Percentiles rank a stretch among this genome's conserved stretches.
phyloP scores from a whole-genome alignment of 768 basidiomycete species.

The Amanita phalloides region DNA sequence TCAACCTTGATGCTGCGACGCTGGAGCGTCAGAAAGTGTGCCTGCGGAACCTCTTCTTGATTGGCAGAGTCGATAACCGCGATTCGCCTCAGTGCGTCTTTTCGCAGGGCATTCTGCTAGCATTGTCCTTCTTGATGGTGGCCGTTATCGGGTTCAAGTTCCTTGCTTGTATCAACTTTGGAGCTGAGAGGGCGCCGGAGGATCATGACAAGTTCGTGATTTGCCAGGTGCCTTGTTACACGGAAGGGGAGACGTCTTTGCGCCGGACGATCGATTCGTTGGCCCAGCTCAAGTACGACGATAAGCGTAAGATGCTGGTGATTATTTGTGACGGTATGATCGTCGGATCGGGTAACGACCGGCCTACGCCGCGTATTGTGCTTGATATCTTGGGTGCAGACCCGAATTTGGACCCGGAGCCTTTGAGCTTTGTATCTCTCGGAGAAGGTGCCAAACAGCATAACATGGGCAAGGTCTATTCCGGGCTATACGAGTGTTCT shows the following conservation, averaged over 20 bases:
- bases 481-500: slow-evolving; percentile 85
- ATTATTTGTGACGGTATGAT: slow-evolving; percentile 98
- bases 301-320: slow-evolving; percentile 91
- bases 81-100: slow-evolving; percentile 89
- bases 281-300: slow-evolving; percentile 91
- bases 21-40: slow-evolving; percentile 75
- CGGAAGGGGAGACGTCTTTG: slow-evolving; percentile 84
- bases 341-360: slow-evolving; percentile 93
- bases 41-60: slow-evolving; percentile 84
- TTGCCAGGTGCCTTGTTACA: slow-evolving; percentile 98
- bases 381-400: slow-evolving; percentile 94
- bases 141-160: slow-evolving; percentile 95
- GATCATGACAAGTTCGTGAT: slow-evolving; percentile 97
- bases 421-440: slow-evolving; percentile 86
- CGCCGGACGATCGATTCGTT: slow-evolving; percentile 88
- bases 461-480: slow-evolving; percentile 98
- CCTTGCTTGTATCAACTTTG: slow-evolving; percentile 82
- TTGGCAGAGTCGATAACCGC: slow-evolving; percentile 88
- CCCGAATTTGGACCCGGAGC: slow-evolving; percentile 88
- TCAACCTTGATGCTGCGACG: slow-evolving; percentile 48
- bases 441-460: slow-evolving; percentile 95
- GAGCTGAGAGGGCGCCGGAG: slow-evolving; percentile 71
- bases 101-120: slow-evolving; percentile 84
- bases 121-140: slow-evolving; percentile 86
- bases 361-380: slow-evolving; percentile 92